Percentiles rank a stretch among this genome's conserved stretches.
Conservation (phyloP, 768 basidiomycete genomes). For the Favolaschia claudopus region DNA sequence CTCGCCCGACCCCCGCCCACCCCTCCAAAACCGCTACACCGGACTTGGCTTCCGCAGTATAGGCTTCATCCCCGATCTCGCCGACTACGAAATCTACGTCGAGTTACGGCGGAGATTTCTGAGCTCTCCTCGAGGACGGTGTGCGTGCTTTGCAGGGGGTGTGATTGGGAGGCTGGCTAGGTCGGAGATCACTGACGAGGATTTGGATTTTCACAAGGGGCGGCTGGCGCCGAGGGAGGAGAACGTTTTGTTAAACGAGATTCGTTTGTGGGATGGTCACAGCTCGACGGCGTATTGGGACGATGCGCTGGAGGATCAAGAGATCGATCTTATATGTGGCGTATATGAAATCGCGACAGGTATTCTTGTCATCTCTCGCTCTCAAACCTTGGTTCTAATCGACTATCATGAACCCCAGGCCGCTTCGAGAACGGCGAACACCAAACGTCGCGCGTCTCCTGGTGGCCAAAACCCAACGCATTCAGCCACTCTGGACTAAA, state of each 20-base stretch:
- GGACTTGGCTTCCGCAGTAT: neutral
- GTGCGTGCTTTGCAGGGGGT: conserved; percentile 2
- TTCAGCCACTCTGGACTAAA: conserved; percentile 3
- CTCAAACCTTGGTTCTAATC: neutral
- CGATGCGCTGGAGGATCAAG: neutral
- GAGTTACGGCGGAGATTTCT: neutral
- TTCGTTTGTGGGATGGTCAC: neutral
- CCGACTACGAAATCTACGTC: neutral
- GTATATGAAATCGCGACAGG: conserved; percentile 12
- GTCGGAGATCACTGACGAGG: too few species aligned
- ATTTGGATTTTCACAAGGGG: too few species aligned
- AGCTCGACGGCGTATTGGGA: conserved; percentile 4
- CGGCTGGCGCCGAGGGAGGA: too few species aligned
- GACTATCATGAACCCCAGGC: neutral
- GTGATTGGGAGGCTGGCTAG: conserved; percentile 6
- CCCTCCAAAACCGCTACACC: neutral
- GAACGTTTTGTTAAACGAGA: neutral
- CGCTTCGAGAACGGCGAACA: neutral
- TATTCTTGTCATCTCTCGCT: neutral
- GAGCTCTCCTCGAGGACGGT: neutral
- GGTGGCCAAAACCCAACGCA: conserved; percentile 7
- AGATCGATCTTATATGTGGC: conserved; percentile 14
- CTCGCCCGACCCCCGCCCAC: neutral
- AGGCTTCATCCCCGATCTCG: neutral
- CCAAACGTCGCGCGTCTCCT: neutral